Evolutionary conservation across 352 stramenopile species (phyloP).

Genomic region (Pythium angustatum): DNA sequence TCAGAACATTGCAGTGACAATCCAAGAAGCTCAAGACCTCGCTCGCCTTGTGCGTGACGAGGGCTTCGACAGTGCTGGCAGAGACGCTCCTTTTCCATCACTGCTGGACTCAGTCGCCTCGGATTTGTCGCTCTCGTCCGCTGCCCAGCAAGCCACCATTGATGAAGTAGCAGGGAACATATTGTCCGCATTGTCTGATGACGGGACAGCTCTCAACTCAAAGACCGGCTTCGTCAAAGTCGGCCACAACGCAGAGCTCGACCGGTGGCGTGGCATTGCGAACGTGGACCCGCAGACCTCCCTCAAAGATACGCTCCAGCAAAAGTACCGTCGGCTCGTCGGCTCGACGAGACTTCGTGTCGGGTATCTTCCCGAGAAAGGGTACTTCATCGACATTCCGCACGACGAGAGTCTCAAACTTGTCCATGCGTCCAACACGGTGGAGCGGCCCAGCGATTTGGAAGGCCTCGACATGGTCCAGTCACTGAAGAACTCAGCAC

Average conservation of each 20-base stretch:
- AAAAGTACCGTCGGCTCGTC: constrained; percentile 58
- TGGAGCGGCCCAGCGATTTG: constrained; percentile 11
- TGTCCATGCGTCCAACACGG: constrained; percentile 15
- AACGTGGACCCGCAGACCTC: constrained; percentile 42
- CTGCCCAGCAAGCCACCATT: not conserved
- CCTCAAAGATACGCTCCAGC: constrained; percentile 48
- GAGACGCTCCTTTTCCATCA: constrained; percentile 11
- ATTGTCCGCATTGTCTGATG: constrained; percentile 58
- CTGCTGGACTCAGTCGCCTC: constrained; percentile 5
- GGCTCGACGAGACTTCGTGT: constrained; percentile 60
- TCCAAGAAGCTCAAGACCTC: constrained; percentile 49
- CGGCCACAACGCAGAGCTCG: constrained; percentile 60
- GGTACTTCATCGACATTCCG: constrained; percentile 67
- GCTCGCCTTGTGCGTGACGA: constrained; percentile 5
- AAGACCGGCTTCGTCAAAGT: constrained; percentile 55
- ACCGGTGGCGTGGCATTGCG: constrained; percentile 58
- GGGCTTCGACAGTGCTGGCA: constrained; percentile 32
- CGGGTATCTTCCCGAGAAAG: constrained; percentile 59
- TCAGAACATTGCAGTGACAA: constrained; percentile 60
- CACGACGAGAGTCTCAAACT: constrained; percentile 61
- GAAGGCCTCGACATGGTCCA: constrained; percentile 56
- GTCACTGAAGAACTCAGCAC: constrained; percentile 66
- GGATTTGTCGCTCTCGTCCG: not conserved
- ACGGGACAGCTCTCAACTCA: constrained; percentile 59
- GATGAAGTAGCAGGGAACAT: constrained; percentile 40